Evolutionary conservation across 257 asterid species (phyloP), one percentile per base, ranked within the genome.

Genomic region (Fraxinus americana): DNA sequence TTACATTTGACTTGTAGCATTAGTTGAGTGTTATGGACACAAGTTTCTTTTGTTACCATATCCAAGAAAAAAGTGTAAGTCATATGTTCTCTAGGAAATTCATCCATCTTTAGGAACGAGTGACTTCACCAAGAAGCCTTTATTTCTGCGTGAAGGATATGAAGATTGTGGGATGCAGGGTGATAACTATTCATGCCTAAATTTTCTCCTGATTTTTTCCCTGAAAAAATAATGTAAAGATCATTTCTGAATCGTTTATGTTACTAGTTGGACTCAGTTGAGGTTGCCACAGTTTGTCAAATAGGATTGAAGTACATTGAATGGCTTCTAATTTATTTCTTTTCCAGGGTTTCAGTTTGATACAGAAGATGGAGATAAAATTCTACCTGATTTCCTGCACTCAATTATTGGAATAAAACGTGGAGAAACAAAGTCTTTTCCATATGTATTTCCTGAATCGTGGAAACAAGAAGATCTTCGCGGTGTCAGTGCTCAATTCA

Each of bases 391-490:
- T 78, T 95, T 95, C 81, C 79, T 89, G 67, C 86, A 88, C 73
- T 82, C 96, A 4, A 80, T 93, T 70, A 59, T 82, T 76, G 98
- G 97, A 76, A 89, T 91, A 69, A 86, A 89, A 78, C 85, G 89
- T 72, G 97, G 92, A 52, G 98, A 92, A 88, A 88, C 88, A 43
- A 93, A 83, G 87, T 84, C 91, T 34, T 95, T 95, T 83, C 97
- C 96, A 5, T 89, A 84, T 78, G 94, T 86, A 70, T 95, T 93
- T 87, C 99, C 98, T 30, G 94, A 93, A 86, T 79, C 97, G 65
- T 95, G 97, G 97, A 87, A 87, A 80, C 96, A 93, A 87, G 97
- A 93, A 86, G 88, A 92, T 85, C 97, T 95, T 39, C 92, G 94
- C 16, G 98, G 99, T 75, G 92, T 95, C 83, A 80, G 85, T 11